Conservation (phyloP, 148 eudicot genomes). For the Tetragonia tetragonoides region DNA sequence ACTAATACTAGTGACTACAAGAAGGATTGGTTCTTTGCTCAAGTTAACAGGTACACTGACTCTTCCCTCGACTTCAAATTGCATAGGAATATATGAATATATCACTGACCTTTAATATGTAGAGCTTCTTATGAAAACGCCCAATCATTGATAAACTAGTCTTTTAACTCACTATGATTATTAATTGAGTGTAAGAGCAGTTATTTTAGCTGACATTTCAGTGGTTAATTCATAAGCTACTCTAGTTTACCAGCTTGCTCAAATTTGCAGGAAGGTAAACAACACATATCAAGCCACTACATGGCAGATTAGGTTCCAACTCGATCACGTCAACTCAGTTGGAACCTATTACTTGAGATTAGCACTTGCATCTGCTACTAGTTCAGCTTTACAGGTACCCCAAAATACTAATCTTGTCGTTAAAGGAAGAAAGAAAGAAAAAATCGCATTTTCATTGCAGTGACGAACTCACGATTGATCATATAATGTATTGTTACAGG, state of each 20-base stretch:
- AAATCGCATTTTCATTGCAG: background rate
- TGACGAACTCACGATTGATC: too few relatives aligned
- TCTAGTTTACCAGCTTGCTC: background rate
- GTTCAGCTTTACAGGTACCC: slow-evolving; percentile 58
- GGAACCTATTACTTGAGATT: slow-evolving; percentile 60
- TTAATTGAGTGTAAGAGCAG: too few relatives aligned
- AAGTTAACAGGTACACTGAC: slow-evolving; percentile 64
- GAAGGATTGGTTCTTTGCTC: slow-evolving; percentile 92
- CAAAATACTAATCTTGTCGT: background rate
- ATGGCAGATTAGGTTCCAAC: slow-evolving; percentile 80
- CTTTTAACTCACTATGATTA: too few relatives aligned
- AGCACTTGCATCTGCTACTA: slow-evolving; percentile 75
- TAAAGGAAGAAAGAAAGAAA: background rate
- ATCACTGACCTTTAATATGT: too few relatives aligned
- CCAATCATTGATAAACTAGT: too few relatives aligned
- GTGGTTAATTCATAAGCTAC: too few relatives aligned
- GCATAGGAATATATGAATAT: too few relatives aligned
- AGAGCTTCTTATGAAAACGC: too few relatives aligned
- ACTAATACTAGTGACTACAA: slow-evolving; percentile 52
- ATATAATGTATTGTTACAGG: slow-evolving; percentile 26
- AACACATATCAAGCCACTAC: slow-evolving; percentile 58
- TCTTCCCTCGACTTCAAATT: background rate
- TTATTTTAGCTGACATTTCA: too few relatives aligned
- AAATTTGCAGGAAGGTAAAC: slow-evolving; percentile 48
- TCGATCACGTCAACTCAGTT: slow-evolving; percentile 28